phyloP scores from a whole-genome alignment of 345 rosid genomes.

The Camelina neglecta region DNA sequence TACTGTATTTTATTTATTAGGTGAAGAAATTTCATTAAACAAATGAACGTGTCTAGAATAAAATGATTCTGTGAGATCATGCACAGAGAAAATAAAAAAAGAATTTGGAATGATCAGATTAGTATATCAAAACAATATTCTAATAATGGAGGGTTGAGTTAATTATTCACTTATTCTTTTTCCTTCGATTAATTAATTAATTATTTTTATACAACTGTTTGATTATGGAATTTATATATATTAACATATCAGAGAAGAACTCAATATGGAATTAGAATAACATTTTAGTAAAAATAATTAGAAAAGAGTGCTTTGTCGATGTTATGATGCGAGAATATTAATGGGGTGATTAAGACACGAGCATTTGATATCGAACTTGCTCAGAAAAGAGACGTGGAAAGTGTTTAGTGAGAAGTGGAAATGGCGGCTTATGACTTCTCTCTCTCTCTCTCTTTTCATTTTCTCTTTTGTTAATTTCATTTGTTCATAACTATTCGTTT shows the following conservation, averaged over 20 bases:
- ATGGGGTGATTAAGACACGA: conserved; percentile 42
- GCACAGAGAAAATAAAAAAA: background rate
- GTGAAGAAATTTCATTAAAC: background rate
- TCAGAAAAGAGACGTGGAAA: conserved; percentile 37
- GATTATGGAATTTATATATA: background rate
- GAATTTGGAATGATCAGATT: background rate
- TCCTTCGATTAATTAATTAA: background rate
- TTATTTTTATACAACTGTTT: background rate
- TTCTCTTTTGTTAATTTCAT: background rate
- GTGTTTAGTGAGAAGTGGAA: conserved; percentile 41
- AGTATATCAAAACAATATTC: background rate
- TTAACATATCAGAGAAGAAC: conserved; percentile 14
- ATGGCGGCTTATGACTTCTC: conserved; percentile 40
- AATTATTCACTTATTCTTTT: conserved; percentile 2
- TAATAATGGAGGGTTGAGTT: conserved; percentile 3
- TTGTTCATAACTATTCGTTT: conserved; percentile 4
- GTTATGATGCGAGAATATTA: conserved; percentile 36
- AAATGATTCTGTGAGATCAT: conserved; percentile 3
- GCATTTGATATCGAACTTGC: conserved; percentile 35
- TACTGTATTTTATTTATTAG: background rate
- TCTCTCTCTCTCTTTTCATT: background rate
- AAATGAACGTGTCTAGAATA: conserved; percentile 20
- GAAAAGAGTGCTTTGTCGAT: conserved; percentile 25
- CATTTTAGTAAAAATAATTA: background rate
- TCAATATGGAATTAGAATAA: conserved; percentile 22